Evolutionary conservation across 495 filamentous ascomycete species (phyloP), one percentile per base, ranked within the genome.

Genomic region (Sporormia fimetaria): DNA sequence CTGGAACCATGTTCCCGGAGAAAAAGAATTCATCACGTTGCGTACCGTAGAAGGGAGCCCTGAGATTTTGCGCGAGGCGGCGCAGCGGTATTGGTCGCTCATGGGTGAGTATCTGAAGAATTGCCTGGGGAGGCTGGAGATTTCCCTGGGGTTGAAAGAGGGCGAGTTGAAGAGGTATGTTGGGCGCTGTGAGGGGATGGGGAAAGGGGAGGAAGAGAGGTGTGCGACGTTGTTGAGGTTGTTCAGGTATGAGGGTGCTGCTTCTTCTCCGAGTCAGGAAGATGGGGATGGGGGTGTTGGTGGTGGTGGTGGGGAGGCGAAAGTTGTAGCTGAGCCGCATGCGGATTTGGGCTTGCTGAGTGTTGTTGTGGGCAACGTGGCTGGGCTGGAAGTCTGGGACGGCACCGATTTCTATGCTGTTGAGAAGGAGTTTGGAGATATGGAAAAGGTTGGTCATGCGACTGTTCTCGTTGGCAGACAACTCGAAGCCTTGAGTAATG

Each of bases 21-120:
- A 55, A 23, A 55, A 55, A 21, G 51, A 55, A 27, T 50, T 55
- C 33, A 55, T 55, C 33, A 55, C 51, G 6, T n/a, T 55, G 2
- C 46, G 51, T 5, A 55, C 47, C 2, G 6, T 55, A 8, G 36
- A 33, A 7, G 31, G 37, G n/a, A 55, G 47, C 22, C 51, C 51
- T 6, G 47, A 55, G 7, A 33, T 50, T n/a, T 34, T 55, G 11
- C 46, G 40, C 11, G 47, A 21, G 7, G 34, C 51, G 14, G 51
- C 51, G 11, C 31, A 39, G 28, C 7, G 11, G 21, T 55, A 44
- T 23, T 55, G 51, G 51, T 29, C 44, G 14, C 16, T 40, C 14
- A 32, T 43, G 29, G 47, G 46, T 15, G 21, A 10, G 21, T 41
- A 44, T 15, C 22, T 55, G 27, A 33, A 43, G 11, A 24, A 18